These are phyloP conservation scores for Sclerotinia subarctica DNA, from an alignment of 2,329 filamentous ascomycete species.

Conservation along the genomic window DNA sequence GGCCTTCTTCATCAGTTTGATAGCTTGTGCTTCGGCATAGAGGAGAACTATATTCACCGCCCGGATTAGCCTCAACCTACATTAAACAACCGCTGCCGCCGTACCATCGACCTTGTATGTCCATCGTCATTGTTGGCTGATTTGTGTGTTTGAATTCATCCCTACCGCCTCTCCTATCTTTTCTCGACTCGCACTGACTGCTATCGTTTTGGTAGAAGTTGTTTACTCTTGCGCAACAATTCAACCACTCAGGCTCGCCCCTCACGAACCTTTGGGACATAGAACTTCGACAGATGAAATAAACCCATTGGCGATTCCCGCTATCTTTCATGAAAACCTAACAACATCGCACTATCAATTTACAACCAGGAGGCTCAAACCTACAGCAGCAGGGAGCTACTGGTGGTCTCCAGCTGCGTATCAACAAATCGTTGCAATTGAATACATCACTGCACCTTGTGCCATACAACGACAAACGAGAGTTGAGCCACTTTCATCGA, in stretches of 20 bases:
- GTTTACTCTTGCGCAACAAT: constrained; percentile 14
- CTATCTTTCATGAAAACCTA: constrained; percentile 1
- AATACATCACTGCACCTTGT: constrained; percentile 10
- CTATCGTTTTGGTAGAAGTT: constrained; percentile 11
- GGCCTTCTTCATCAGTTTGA: constrained; percentile 11
- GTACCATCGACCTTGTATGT: constrained; percentile 9
- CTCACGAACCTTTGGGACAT: constrained; percentile 17
- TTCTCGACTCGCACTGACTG: constrained; percentile 5
- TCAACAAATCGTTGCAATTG: constrained; percentile 1
- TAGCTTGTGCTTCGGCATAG: constrained; percentile 16
- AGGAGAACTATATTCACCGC: constrained; percentile 21
- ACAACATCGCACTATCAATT: constrained; percentile 14
- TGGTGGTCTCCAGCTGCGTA: constrained; percentile 1
- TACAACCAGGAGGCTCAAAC: background rate
- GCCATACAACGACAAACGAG: constrained; percentile 8
- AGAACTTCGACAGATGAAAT: constrained; percentile 1
- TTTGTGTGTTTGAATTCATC: constrained; percentile 7
- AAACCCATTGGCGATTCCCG: constrained; percentile 12
- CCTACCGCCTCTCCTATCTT: constrained; percentile 4
- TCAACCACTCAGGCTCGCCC: constrained; percentile 9
- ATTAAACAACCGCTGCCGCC: constrained; percentile 18
- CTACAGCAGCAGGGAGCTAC: background rate
- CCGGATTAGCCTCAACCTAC: constrained; percentile 18
- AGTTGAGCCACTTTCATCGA: constrained; percentile 6
- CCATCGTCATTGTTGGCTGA: background rate